Conservation (phyloP, 768 basidiomycete genomes). For the Termitomyces sp. region DNA sequence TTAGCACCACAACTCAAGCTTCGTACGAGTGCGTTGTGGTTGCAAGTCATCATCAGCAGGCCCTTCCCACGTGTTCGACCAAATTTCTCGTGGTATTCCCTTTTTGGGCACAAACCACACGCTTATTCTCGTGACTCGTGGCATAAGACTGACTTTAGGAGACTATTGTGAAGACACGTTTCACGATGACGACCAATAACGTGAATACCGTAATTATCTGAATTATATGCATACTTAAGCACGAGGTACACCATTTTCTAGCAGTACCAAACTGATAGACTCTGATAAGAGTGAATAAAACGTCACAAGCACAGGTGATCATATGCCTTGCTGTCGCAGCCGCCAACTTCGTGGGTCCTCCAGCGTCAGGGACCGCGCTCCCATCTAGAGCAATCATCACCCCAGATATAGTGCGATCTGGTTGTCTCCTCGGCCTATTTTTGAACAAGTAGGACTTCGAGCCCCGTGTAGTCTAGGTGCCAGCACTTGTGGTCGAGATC, state of each 20-base stretch:
- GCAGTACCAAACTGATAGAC: neutral
- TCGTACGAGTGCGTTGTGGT: neutral
- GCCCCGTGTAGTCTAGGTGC: neutral
- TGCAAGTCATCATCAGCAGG: neutral
- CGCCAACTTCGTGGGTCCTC: neutral
- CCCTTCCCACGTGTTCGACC: neutral
- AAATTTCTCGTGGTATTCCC: neutral
- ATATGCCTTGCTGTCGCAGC: neutral
- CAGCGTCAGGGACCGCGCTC: neutral
- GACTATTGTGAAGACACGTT: neutral
- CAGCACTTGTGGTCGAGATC: neutral
- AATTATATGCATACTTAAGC: neutral
- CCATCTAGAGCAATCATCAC: too few relatives aligned
- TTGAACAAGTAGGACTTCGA: neutral
- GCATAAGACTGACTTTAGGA: too few relatives aligned
- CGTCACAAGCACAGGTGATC: neutral
- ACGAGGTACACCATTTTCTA: neutral
- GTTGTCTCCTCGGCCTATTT: neutral
- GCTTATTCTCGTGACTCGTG: too few relatives aligned
- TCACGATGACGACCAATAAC: neutral
- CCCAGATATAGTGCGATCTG: neutral
- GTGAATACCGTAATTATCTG: neutral
- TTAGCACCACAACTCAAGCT: neutral
- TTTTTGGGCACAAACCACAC: neutral
- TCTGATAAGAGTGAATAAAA: neutral